Evolutionary conservation across 2,329 filamentous ascomycete genomes (phyloP).

Genomic region (Colletotrichum euphorbiae): DNA sequence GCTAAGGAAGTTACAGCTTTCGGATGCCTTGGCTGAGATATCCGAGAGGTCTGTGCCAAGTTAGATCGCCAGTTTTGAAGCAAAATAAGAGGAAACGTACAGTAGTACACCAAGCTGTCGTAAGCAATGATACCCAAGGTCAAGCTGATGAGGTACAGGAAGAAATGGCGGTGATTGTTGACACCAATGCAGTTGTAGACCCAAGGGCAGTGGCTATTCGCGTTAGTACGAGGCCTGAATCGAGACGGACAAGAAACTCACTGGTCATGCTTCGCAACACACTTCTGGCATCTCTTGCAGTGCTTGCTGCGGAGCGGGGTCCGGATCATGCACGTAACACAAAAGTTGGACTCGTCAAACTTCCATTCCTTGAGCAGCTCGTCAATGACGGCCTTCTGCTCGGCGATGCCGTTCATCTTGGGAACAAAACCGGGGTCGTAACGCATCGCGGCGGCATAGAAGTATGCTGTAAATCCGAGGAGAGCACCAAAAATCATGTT

Average conservation of each 20-base stretch:
- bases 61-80: constrained; percentile 44
- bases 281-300: constrained; percentile 89
- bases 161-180: constrained; percentile 97
- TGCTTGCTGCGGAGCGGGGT: constrained; percentile 95
- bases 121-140: constrained; percentile 80
- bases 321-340: constrained; percentile 92
- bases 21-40: constrained; percentile 64
- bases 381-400: constrained; percentile 90
- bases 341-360: constrained; percentile 95
- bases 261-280: constrained; percentile 97
- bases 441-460: constrained; percentile 87
- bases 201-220: constrained; percentile 91
- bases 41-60: constrained; percentile 69
- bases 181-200: constrained; percentile 95
- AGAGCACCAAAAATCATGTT: constrained; percentile 80
- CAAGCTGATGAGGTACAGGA: constrained; percentile 85
- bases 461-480: constrained; percentile 79
- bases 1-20: constrained; percentile 80
- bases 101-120: constrained; percentile 78
- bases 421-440: constrained; percentile 94
- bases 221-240: background rate
- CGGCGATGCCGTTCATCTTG: constrained; percentile 87
- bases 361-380: constrained; percentile 87
- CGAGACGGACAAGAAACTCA: constrained; percentile 59
- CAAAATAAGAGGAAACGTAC: constrained; percentile 58